Conservation (phyloP, 345 rosid genomes). For the Eucalyptus decipiens region DNA sequence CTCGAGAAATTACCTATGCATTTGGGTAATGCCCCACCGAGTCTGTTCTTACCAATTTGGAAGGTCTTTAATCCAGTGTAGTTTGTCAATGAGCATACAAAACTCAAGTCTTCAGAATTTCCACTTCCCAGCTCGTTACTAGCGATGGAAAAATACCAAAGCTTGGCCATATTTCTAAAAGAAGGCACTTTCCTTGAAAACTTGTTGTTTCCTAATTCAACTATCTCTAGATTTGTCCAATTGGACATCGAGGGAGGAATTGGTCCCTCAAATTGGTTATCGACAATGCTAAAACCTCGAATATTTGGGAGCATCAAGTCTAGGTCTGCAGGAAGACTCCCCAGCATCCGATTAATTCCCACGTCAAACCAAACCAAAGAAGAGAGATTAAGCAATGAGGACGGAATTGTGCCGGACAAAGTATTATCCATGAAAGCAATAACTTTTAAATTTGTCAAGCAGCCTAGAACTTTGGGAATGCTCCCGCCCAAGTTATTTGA, state of each 20-base stretch:
- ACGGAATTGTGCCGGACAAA: no score
- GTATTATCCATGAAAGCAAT: accelerated
- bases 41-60: accelerated
- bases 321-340: accelerated
- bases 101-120: neutral
- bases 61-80: accelerated
- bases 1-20: conserved; percentile 1
- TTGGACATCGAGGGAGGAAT: neutral
- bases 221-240: accelerated
- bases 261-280: no score
- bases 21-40: neutral
- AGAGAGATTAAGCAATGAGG: no score
- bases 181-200: no score
- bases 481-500: no score
- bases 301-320: no score
- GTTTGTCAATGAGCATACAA: conserved; percentile 2
- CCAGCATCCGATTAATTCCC: accelerated
- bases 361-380: no score
- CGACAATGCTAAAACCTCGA: accelerated
- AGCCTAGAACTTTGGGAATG: no score
- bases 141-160: accelerated
- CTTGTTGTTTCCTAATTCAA: accelerated
- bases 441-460: no score
- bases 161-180: no score
- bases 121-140: accelerated